Evolutionary conservation across 2,329 filamentous ascomycete species (phyloP).

Genomic region (Aspergillus ibericus): DNA sequence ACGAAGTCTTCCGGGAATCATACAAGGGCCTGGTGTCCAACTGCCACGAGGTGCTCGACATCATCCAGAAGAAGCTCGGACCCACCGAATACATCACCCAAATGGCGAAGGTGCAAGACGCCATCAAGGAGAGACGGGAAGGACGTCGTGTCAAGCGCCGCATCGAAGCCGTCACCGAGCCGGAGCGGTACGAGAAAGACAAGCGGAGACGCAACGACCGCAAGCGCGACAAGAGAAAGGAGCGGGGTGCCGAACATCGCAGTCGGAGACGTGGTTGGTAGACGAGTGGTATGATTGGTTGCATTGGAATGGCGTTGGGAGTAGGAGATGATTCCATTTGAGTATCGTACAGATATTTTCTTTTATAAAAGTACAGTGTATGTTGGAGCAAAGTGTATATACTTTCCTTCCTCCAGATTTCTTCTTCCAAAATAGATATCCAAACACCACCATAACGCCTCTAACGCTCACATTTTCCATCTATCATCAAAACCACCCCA

Average conservation of each 20-base stretch:
- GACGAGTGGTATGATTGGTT: constrained; percentile 20
- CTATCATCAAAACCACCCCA: too few species aligned
- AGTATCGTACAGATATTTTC: constrained; percentile 6
- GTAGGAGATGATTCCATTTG: constrained; percentile 13
- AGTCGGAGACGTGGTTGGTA: constrained; percentile 71
- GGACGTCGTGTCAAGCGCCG: constrained; percentile 79
- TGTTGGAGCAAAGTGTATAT: constrained; percentile 23
- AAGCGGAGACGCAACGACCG: constrained; percentile 83
- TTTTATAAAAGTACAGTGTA: not conserved
- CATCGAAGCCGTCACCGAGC: constrained; percentile 80
- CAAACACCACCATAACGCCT: not conserved
- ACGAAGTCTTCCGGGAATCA: constrained; percentile 66
- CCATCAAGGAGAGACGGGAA: constrained; percentile 70
- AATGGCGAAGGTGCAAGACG: constrained; percentile 70
- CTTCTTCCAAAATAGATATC: too few species aligned
- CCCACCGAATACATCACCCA: constrained; percentile 74
- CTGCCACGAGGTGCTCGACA: constrained; percentile 74
- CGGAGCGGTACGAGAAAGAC: constrained; percentile 72
- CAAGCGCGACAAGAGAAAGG: constrained; percentile 81
- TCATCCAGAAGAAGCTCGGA: constrained; percentile 82
- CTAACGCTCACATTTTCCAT: not conserved
- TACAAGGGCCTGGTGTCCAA: constrained; percentile 71
- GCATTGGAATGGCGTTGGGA: constrained; percentile 24
- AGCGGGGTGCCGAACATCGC: constrained; percentile 71
- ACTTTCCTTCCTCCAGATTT: not conserved